Evolutionary conservation across 495 filamentous ascomycete genomes (phyloP).

Genomic region (Xylaria sp.): DNA sequence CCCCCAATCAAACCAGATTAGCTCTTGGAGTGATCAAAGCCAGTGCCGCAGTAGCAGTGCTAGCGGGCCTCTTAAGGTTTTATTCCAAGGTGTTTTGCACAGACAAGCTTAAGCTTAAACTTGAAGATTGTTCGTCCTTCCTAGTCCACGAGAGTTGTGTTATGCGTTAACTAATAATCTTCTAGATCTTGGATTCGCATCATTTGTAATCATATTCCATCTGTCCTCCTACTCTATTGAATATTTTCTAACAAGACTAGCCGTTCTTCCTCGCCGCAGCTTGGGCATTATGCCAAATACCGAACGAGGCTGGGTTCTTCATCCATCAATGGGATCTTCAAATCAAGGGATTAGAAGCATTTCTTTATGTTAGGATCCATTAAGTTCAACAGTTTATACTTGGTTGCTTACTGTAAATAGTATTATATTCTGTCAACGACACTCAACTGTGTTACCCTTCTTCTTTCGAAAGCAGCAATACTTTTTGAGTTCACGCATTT

Average conservation of each 20-base stretch:
- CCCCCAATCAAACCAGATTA: not conserved
- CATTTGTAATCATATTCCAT: not conserved
- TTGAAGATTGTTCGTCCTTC: slow-evolving; percentile 10
- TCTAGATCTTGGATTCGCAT: slow-evolving; percentile 5
- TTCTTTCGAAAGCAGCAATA: not conserved
- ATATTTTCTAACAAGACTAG: not conserved
- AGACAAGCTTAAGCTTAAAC: not conserved
- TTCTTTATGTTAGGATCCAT: slow-evolving; percentile 4
- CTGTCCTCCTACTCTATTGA: not conserved
- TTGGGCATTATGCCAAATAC: not conserved
- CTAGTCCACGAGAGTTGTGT: not conserved
- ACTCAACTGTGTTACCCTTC: not conserved
- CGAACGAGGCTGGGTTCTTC: not conserved
- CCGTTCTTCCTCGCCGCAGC: slow-evolving; percentile 3
- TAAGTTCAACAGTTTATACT: not conserved
- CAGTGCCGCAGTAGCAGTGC: not conserved
- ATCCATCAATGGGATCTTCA: slow-evolving; percentile 8
- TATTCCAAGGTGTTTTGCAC: slow-evolving; percentile 8
- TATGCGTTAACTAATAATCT: not conserved
- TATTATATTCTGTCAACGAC: not conserved
- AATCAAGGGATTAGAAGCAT: not conserved
- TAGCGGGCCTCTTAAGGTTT: not conserved
- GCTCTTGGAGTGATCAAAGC: not conserved
- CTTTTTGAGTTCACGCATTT: not conserved
- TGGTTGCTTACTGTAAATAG: not conserved